Base-by-base conservation (phyloP, 176 grass and related monocot species). In the Dendrocalamus sinicus region DNA sequence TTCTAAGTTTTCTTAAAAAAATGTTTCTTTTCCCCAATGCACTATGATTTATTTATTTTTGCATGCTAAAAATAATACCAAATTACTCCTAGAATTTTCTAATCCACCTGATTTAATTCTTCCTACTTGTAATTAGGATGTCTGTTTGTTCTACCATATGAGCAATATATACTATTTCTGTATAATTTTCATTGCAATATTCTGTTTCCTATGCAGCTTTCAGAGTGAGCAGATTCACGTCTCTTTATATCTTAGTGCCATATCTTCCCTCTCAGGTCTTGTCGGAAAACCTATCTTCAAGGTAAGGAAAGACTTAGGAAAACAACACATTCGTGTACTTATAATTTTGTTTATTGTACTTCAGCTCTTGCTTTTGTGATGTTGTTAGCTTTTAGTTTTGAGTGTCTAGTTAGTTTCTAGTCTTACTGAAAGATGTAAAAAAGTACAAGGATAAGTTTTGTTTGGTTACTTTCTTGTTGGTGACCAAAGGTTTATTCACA, bases 231-330 rank as follows among this genome's bases (percentile, higher is more conserved):
- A 95, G 74, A 92, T 83, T 69, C 88, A 98, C 41, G 48, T 98
- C 15, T 98, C 91, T 47, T 71, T 98, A 74, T 98, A 98, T 87
- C 89, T 98, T 66, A 98, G 93, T 50, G 89, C 91, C 16, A 75
- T 91, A 65, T 95, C 88, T 86, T 86, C 89, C 52, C 79, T 92
- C 24, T 89, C 96, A 59, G 73, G 67, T 40, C 88, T 98, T 78
- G 70, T 98, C 77, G 84, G 88, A 80, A 86, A 94, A 81, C 96
- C 96, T 78, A 55, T 51, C 68, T 88, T 94, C 55, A 91, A 93
- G 91, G 96, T 93, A 92, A 66, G 50, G 62, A 73, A 67, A 69
- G 2, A 76, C 57, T 69, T 77, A 16, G 13, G 10, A 83, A 77
- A 88, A 64, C 5, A 51, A 53, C 6, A 37, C 7, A 28, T 80